These are phyloP conservation scores for Geotrichum carabidarum DNA, from an alignment of 1,139 yeast species.

Conservation along the genomic window DNA sequence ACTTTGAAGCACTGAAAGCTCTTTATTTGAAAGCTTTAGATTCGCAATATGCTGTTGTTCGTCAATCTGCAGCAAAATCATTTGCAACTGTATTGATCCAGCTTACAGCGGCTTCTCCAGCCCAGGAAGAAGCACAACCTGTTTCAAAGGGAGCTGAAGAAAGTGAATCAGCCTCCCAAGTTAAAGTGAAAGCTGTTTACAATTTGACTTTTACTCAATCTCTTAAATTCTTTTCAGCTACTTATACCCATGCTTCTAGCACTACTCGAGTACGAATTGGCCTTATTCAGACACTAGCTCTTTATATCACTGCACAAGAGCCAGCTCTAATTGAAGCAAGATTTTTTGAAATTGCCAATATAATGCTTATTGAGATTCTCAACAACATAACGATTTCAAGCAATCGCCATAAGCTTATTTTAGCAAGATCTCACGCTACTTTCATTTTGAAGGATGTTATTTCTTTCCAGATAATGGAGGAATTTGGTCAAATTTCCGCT, in stretches of 20 bases:
- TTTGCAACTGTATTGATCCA: slow-evolving; percentile 30
- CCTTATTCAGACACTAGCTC: slow-evolving; percentile 30
- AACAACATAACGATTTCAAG: slow-evolving; percentile 23
- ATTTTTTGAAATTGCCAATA: slow-evolving; percentile 28
- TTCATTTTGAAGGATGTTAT: slow-evolving; percentile 32
- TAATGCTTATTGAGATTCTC: slow-evolving; percentile 27
- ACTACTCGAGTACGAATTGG: slow-evolving; percentile 31
- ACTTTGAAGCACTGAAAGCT: slow-evolving; percentile 32
- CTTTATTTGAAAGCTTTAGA: slow-evolving; percentile 32
- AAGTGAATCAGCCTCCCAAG: slow-evolving; percentile 22
- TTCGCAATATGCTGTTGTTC: slow-evolving; percentile 28
- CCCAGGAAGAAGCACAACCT: slow-evolving; percentile 25
- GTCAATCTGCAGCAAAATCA: slow-evolving; percentile 35
- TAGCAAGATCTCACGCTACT: slow-evolving; percentile 30
- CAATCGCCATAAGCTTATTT: slow-evolving; percentile 25
- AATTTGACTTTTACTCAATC: slow-evolving; percentile 26
- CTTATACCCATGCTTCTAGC: slow-evolving; percentile 24
- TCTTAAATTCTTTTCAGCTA: slow-evolving; percentile 21
- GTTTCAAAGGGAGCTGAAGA: slow-evolving; percentile 22
- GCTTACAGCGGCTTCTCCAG: slow-evolving; percentile 24
- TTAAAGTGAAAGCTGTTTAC: slow-evolving; percentile 18
- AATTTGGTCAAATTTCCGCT: slow-evolving; percentile 33
- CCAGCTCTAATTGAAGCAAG: slow-evolving; percentile 27
- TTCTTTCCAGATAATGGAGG: slow-evolving; percentile 33
- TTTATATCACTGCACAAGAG: slow-evolving; percentile 27